Evolutionary conservation across 768 basidiomycete genomes (phyloP).

Genomic region (Termitomyces sp.): DNA sequence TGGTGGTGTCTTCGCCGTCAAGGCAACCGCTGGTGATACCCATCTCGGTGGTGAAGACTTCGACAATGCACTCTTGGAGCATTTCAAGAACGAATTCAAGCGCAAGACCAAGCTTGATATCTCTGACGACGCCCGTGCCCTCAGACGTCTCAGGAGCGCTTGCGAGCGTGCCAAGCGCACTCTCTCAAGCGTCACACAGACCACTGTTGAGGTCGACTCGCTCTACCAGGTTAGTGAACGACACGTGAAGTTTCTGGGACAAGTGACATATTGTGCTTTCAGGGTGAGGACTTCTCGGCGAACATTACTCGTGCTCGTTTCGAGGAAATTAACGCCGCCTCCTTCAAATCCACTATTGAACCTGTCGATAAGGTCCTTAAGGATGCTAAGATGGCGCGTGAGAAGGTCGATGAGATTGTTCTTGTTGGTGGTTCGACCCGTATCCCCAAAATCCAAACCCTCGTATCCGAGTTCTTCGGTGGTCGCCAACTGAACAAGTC

Average conservation of each 20-base stretch:
- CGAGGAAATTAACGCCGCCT: conserved; percentile 94
- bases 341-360: conserved; percentile 97
- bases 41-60: conserved; percentile 99
- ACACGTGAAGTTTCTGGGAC: neutral
- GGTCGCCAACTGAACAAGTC: conserved; percentile 99
- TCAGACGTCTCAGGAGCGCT: conserved; percentile 91
- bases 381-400: conserved; percentile 96
- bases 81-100: conserved; percentile 99
- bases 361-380: conserved; percentile 99
- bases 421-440: conserved; percentile 99
- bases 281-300: conserved; percentile 98
- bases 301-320: conserved; percentile 99
- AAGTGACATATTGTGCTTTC: neutral
- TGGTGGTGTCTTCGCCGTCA: conserved; percentile 98
- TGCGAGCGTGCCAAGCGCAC: conserved; percentile 99
- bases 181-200: conserved; percentile 96
- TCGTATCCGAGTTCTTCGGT: conserved; percentile 98
- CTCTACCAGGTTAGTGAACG: conserved; percentile 71
- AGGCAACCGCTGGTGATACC: conserved; percentile 98
- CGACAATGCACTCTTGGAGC: conserved; percentile 95
- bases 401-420: conserved; percentile 98
- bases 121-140: conserved; percentile 93
- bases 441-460: conserved; percentile 98
- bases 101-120: conserved; percentile 96
- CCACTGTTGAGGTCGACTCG: conserved; percentile 98